These are phyloP conservation scores for Globisporangium abappressorium DNA, from an alignment of 352 stramenopile genomes.

Conservation along the genomic window DNA sequence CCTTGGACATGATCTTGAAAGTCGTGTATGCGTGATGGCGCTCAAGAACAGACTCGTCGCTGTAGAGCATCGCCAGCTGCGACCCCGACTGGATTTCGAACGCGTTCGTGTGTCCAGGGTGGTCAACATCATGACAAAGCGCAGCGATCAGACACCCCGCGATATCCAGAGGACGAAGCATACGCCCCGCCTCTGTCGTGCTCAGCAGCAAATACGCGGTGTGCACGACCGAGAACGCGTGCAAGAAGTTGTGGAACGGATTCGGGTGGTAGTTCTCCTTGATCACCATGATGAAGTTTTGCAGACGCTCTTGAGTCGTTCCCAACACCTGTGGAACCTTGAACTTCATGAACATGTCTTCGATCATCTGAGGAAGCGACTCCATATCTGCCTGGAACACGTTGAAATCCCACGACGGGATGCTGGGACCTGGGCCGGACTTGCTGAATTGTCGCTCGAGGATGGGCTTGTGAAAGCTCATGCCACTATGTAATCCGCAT, in stretches of 20 bases:
- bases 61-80: conserved; percentile 83
- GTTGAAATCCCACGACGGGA: conserved; percentile 78
- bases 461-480: conserved; percentile 9
- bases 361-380: conserved; percentile 46
- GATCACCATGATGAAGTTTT: conserved; percentile 79
- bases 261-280: conserved; percentile 86
- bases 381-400: conserved; percentile 63
- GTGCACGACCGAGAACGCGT: conserved; percentile 88
- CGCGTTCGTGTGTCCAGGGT: conserved; percentile 87
- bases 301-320: conserved; percentile 51
- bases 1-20: conserved; percentile 82
- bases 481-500: conserved; percentile 5
- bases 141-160: conserved; percentile 81
- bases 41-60: conserved; percentile 88
- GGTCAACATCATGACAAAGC: conserved; percentile 90
- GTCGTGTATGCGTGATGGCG: conserved; percentile 86
- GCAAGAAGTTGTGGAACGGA: conserved; percentile 91
- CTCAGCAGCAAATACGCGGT: conserved; percentile 80
- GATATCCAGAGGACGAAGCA: conserved; percentile 84
- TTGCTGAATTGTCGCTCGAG: conserved; percentile 18
- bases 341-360: conserved; percentile 80
- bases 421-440: conserved; percentile 12
- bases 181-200: conserved; percentile 55
- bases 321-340: conserved; percentile 61
- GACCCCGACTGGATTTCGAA: conserved; percentile 84